Evolutionary conservation across 108 stramenopile genomes (phyloP), one percentile per base, ranked within the genome.

Genomic region (Nitzschia palea): DNA sequence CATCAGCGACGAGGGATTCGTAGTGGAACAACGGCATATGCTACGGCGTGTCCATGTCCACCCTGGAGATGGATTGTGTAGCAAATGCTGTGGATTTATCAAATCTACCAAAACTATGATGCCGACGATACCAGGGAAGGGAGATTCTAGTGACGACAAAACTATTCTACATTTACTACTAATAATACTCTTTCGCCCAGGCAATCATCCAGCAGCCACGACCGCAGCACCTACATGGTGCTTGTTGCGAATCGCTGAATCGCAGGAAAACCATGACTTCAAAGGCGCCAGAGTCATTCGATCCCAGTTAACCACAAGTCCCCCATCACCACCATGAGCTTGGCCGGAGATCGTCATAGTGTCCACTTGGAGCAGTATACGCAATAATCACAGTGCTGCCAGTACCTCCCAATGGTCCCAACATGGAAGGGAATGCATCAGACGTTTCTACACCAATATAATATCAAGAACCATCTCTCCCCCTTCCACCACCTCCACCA

Each of bases 11-110:
- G 54, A 55, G 62, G 70, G 2, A 29, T 50, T 12, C 48, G 74
- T 78, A 71, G 34, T 76, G 1, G 73, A 75, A 58, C 82, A 81
- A 48, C 61, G 78, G 37, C 80, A 80, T 58, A 80, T 79, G 78
- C 70, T 97, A 45, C 91, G 97, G 17, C 97, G 97, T 56, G 95
- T 98, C 1, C 91, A 96, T 59, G 97, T 98, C 64, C 85, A 90
- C 20, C 97, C 97, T 0, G 64, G 64, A 62, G 95, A 94, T 89
- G 35, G 77, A 88, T 30, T 89, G 89, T 20, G 70, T 90, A 18
- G 65, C 83, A 48, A 87, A 74, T 53, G 92, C 84, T 4, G 88
- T 85, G 78, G 92, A 93, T 64, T 52, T 93, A 71, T 29, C 89
- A 14, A 30, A 73, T 36, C 62, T 48, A 20, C 37, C n/a, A n/a